phyloP scores from a whole-genome alignment of 441 rosid species.

The Biscutella auriculata region DNA sequence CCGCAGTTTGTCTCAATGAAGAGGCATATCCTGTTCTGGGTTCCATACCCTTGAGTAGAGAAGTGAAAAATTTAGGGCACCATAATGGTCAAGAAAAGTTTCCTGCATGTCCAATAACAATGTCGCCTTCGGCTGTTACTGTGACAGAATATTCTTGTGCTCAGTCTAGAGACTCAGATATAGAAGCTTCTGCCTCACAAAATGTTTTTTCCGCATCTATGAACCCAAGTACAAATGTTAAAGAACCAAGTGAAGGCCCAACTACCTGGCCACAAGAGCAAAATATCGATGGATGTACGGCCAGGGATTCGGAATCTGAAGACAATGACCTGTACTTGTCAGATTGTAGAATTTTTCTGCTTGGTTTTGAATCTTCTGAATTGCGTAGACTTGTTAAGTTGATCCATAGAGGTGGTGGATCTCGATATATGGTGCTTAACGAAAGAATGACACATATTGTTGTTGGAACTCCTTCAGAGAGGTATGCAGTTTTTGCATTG shows the following conservation, averaged over 20 bases:
- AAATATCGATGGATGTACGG: slow-evolving; percentile 48
- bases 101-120: slow-evolving; percentile 21
- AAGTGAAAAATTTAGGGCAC: slow-evolving; percentile 21
- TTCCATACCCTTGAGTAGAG: slow-evolving; percentile 37
- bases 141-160: slow-evolving; percentile 42
- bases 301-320: slow-evolving; percentile 76
- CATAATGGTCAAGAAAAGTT: slow-evolving; percentile 50
- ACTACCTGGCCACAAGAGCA: slow-evolving; percentile 32
- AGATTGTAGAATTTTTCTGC: slow-evolving; percentile 65
- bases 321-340: slow-evolving; percentile 81
- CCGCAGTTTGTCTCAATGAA: slow-evolving; percentile 86
- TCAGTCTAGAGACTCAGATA: slow-evolving; percentile 47
- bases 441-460: slow-evolving; percentile 84
- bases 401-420: slow-evolving; percentile 83
- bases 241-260: slow-evolving; percentile 33
- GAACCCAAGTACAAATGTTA: slow-evolving; percentile 33
- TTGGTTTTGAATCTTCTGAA: slow-evolving; percentile 83
- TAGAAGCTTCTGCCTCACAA: slow-evolving; percentile 76
- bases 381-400: slow-evolving; percentile 71
- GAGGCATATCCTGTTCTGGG: slow-evolving; percentile 75
- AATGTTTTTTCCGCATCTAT: slow-evolving; percentile 41
- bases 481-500: slow-evolving; percentile 29
- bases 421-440: slow-evolving; percentile 51
- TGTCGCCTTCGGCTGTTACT: slow-evolving; percentile 20
- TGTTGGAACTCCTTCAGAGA: slow-evolving; percentile 84